Base-by-base conservation (phyloP, 768 basidiomycete species). In the Steccherinum ochraceum region DNA sequence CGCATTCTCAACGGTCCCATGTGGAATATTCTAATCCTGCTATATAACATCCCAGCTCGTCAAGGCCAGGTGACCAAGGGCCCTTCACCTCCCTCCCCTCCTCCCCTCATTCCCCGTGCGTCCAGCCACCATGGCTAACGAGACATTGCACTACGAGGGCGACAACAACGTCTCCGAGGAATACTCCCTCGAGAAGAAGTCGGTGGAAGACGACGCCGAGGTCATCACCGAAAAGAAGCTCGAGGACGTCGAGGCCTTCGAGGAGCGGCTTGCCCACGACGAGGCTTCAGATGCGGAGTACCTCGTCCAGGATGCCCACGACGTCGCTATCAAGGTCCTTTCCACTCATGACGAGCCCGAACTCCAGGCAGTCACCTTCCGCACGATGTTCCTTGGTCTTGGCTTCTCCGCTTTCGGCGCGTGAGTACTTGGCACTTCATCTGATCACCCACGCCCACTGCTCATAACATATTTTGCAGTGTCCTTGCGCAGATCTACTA, bases 351-450 rank as follows among this genome's bases (percentile, higher is more conserved):
- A 73, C 50, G 72, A 73, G 44, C 67, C 70, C 12, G 63, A 63
- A 23, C 60, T 67, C 27, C 77, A 72, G 0, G 66, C 70, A 0
- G 74, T 76, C 53, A 81, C 80, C 0, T 79, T 83, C 64, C 67
- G 80, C 13, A 74, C 79, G 58, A 74, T 76, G 71, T 72, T 81
- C 62, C 68, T 81, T 1, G 76, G 75, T 30, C 57, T 80, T 13
- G 80, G 79, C 10, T 68, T 81, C 16, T 72, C 78, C 7, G 76
- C 77, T 52, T 83, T 83, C 58, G 79, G 78, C 21, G 63, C 63
- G 51, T 71, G 68, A 39, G 79, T 80, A 35, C 30, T 35, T 16
- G 7, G 7, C 16, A 7, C 30, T 18, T 16, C 20, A n/a, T 26
- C 21, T 3, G 63, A 76, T 4, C 24, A n/a, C 16, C 30, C n/a